A percentile compares a stretch with the other conserved stretches of the same genome.
phyloP scores from a whole-genome alignment of 495 filamentous ascomycete genomes.

The Aspergillus nanangensis region DNA sequence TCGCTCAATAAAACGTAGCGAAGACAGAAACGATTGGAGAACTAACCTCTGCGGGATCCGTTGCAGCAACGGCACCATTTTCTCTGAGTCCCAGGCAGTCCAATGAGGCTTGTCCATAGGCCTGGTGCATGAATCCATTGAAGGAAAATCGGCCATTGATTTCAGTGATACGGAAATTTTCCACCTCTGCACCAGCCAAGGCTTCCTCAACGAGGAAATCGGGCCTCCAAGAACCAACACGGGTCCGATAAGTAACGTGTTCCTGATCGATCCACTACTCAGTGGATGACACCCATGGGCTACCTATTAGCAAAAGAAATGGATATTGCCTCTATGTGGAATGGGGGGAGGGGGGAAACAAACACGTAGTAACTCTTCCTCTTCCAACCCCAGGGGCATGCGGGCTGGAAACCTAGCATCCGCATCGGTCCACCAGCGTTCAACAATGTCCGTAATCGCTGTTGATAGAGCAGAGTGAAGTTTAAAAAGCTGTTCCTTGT shows the following conservation, averaged over 20 bases:
- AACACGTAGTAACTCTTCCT: constrained; percentile 28
- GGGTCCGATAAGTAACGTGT: constrained; percentile 4
- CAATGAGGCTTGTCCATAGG: constrained; percentile 19
- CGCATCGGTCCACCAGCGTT: constrained; percentile 36
- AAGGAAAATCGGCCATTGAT: constrained; percentile 43
- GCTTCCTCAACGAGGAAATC: constrained; percentile 36
- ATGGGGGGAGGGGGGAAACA: background rate
- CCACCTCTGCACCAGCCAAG: background rate
- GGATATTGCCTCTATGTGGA: background rate
- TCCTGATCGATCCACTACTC: constrained; percentile 13
- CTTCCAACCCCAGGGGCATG: constrained; percentile 32
- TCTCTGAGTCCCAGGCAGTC: constrained; percentile 1
- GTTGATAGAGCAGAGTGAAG: constrained; percentile 22
- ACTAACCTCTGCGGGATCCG: constrained; percentile 10
- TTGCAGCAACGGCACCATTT: constrained; percentile 3
- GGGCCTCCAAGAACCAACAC: constrained; percentile 36
- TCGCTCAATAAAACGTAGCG: background rate
- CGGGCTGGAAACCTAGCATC: constrained; percentile 26
- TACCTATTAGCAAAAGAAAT: no score
- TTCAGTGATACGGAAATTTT: constrained; percentile 34
- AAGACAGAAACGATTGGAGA: background rate
- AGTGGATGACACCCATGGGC: constrained; percentile 1
- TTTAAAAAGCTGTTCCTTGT: constrained; percentile 14
- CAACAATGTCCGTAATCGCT: constrained; percentile 35
- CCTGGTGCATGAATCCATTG: constrained; percentile 29